Percentiles rank a stretch among this genome's conserved stretches.
Conservation (phyloP, 495 filamentous ascomycete genomes). For the Cercophora scortea region DNA sequence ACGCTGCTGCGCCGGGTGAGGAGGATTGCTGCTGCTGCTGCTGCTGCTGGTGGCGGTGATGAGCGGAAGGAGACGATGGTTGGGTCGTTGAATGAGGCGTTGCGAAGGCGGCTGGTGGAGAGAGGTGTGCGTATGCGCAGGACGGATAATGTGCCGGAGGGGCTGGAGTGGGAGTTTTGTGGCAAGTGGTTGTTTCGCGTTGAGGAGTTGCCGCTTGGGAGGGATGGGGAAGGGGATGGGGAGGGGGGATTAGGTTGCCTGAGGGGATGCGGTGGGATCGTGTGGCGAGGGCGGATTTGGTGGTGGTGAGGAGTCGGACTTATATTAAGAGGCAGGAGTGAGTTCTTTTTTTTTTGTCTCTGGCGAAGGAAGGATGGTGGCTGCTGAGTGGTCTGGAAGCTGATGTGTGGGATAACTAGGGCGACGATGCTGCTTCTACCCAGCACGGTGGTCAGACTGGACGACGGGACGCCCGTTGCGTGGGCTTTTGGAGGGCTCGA, state of each 20-base stretch:
- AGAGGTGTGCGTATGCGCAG: conserved; percentile 16
- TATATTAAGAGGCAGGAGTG: conserved; percentile 27
- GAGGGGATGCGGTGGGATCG: conserved; percentile 25
- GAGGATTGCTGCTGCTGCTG: no score
- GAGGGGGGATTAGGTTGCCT: neutral
- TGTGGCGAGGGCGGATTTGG: conserved; percentile 22
- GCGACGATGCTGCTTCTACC: conserved; percentile 29
- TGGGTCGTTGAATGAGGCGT: conserved; percentile 24
- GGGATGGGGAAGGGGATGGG: neutral
- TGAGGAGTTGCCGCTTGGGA: conserved; percentile 16
- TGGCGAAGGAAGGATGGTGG: no score
- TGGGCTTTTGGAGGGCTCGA: conserved; percentile 35
- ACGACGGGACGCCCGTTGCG: conserved; percentile 29
- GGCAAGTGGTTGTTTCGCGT: conserved; percentile 37
- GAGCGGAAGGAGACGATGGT: conserved; percentile 13
- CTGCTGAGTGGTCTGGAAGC: no score
- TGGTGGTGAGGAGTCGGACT: conserved; percentile 25
- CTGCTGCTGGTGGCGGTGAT: neutral
- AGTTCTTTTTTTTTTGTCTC: conserved; percentile 4
- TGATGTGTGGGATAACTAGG: conserved; percentile 4
- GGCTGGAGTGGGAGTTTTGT: conserved; percentile 21
- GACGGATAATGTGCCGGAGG: neutral
- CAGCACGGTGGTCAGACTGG: conserved; percentile 23
- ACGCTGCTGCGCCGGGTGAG: neutral
- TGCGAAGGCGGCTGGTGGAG: conserved; percentile 15